Evolutionary conservation across 1,139 yeast species (phyloP), one percentile per base, ranked within the genome.

Genomic region (Zygosaccharomyces sapae): DNA sequence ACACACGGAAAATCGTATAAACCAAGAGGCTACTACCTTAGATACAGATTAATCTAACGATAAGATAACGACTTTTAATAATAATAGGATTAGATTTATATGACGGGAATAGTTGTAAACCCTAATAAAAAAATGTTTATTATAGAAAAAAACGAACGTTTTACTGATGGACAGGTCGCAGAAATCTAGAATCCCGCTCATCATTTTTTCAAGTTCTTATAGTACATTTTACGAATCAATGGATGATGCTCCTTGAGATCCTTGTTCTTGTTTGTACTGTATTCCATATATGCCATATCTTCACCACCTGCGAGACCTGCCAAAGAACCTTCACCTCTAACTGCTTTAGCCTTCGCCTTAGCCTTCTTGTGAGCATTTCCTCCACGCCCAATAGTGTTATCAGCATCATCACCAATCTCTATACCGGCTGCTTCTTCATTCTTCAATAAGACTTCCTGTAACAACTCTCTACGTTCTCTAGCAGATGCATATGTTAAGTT

Each of bases 221-320:
- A 83, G 63, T 83, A 84, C 80, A 83, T 80, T 68, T 84, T 84
- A 63, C 85, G 84, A 59, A 85, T 82, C 67, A 84, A 72, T 30
- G 90, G 88, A 70, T 83, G 87, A 64, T 83, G 90, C 43, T 82
- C 83, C 54, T 78, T 80, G 59, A 87, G 71, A 59, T 89, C 97
- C 73, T 89, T 89, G 67, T 88, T 89, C 70, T 82, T 86, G 68
- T 84, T 87, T 66, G 83, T 81, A 62, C 83, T 80, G 70, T 88
- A 88, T 70, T 92, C 98, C 61, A 90, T 81, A 66, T 94, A 94
- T 2, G 98, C 98, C 97, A 94, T 94, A 67, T 92, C 98, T 68
- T 94, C 98, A 57, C 98, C 99, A 55, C 99, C 99, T 10, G 98
- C 97, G 66, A 94, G 77, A 51, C 96, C 88, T 5, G 98, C 96